These are phyloP conservation scores for Knoxia roxburghii DNA, from an alignment of 257 asterid genomes.

Conservation along the genomic window DNA sequence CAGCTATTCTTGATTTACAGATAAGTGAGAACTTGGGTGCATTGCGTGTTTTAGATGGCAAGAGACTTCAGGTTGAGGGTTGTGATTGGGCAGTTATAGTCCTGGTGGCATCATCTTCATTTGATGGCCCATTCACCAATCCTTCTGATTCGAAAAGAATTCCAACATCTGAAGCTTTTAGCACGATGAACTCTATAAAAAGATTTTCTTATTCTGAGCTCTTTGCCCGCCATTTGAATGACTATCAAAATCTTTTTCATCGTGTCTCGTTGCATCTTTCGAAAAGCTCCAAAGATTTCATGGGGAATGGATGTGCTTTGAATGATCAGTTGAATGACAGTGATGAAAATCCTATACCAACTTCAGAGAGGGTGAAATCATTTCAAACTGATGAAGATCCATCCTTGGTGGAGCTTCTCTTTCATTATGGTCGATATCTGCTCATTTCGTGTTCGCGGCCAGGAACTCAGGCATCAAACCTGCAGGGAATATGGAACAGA, in stretches of 20 bases:
- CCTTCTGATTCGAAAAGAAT: slow-evolving; percentile 52
- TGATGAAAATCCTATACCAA: slow-evolving; percentile 24
- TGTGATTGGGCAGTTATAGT: slow-evolving; percentile 61
- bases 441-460: slow-evolving; percentile 75
- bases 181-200: slow-evolving; percentile 41
- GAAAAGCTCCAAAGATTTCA: slow-evolving; percentile 21
- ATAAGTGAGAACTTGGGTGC: slow-evolving; percentile 33
- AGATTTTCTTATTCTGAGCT: slow-evolving; percentile 50
- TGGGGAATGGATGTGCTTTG: not conserved
- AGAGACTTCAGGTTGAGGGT: slow-evolving; percentile 47
- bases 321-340: slow-evolving; percentile 3
- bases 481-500: slow-evolving; percentile 84
- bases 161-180: slow-evolving; percentile 39
- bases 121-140: slow-evolving; percentile 58
- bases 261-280: slow-evolving; percentile 64
- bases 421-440: slow-evolving; percentile 74
- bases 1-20: slow-evolving; percentile 68
- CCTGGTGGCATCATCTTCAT: slow-evolving; percentile 61
- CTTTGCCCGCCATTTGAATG: slow-evolving; percentile 57
- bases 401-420: slow-evolving; percentile 59
- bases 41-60: slow-evolving; percentile 36
- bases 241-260: slow-evolving; percentile 64
- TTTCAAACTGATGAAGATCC: slow-evolving; percentile 69
- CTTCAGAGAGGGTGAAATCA: slow-evolving; percentile 55
- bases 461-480: slow-evolving; percentile 64